Conservation (phyloP, 352 stramenopile species). For the Ophiocytium majus region DNA sequence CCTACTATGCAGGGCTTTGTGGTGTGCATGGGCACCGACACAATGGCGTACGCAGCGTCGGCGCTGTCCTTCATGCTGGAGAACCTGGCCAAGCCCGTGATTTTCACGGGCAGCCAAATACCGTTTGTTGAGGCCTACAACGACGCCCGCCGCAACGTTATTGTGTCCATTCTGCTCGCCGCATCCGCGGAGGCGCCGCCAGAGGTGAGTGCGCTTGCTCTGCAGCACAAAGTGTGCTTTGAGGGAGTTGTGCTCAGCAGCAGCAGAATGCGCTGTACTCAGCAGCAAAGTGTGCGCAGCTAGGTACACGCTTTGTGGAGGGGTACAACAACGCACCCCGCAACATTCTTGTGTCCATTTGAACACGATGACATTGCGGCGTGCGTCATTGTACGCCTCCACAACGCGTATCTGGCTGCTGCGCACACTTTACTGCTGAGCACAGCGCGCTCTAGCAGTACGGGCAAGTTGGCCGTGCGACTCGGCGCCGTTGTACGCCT, state of each 20-base stretch:
- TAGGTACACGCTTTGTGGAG: conserved; percentile 91
- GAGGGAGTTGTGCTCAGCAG: too few relatives aligned
- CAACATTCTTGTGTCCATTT: conserved; percentile 80
- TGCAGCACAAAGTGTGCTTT: too few relatives aligned
- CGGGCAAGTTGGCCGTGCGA: too few relatives aligned
- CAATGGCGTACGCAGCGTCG: conserved; percentile 92
- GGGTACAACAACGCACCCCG: conserved; percentile 90
- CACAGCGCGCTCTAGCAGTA: too few relatives aligned
- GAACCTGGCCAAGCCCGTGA: conserved; percentile 57
- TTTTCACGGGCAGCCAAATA: conserved; percentile 93
- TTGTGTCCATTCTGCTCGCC: conserved; percentile 60
- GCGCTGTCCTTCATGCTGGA: conserved; percentile 93
- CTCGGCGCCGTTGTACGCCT: too few relatives aligned
- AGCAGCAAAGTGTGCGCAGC: too few relatives aligned
- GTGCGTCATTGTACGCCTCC: conserved; percentile 91
- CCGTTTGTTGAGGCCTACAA: conserved; percentile 91
- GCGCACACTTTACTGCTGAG: too few relatives aligned
- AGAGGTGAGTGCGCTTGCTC: conserved; percentile 21
- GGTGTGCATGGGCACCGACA: conserved; percentile 94
- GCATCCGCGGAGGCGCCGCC: conserved; percentile 22
- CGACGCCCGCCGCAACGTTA: conserved; percentile 90
- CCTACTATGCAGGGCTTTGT: conserved; percentile 87
- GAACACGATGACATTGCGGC: conserved; percentile 93
- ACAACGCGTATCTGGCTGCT: too few relatives aligned
- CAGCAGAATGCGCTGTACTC: too few relatives aligned